phyloP scores from a whole-genome alignment of 2,329 filamentous ascomycete species.

The Graphium sp. region DNA sequence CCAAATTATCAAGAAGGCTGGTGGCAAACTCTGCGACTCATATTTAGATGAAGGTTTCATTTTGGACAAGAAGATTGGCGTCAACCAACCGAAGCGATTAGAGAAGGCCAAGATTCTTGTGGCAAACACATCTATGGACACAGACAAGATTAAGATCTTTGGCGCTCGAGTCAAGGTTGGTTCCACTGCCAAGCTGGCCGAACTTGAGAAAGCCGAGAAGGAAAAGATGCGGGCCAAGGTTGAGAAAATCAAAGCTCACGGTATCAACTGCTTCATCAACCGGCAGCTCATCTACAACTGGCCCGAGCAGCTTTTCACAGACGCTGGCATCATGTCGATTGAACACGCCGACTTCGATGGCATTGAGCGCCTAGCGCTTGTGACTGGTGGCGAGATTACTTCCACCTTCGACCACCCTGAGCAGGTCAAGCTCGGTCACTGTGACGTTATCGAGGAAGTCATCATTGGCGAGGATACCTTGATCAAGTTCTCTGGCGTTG shows the following conservation, averaged over 20 bases:
- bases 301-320: conserved; percentile 96
- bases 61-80: conserved; percentile 95
- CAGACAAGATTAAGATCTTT: conserved; percentile 99
- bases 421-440: conserved; percentile 87
- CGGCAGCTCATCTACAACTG: conserved; percentile 99
- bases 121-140: conserved; percentile 98
- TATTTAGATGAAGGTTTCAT: conserved; percentile 98
- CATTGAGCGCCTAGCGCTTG: conserved; percentile 83
- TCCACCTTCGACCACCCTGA: conserved; percentile 98
- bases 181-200: conserved; percentile 91
- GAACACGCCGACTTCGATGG: conserved; percentile 99
- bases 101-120: conserved; percentile 98
- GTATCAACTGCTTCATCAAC: conserved; percentile 99
- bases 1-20: conserved; percentile 98
- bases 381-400: conserved; percentile 93
- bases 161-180: conserved; percentile 93
- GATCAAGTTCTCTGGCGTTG: conserved; percentile 94
- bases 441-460: conserved; percentile 91
- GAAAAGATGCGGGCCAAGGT: conserved; percentile 99
- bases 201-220: conserved; percentile 92
- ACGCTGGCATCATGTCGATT: conserved; percentile 95
- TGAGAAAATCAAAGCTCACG: conserved; percentile 94
- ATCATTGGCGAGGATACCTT: conserved; percentile 97
- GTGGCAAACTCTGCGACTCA: conserved; percentile 91
- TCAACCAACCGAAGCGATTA: conserved; percentile 93